phyloP scores from a whole-genome alignment of 495 filamentous ascomycete genomes.

The Aspergillus leporis region DNA sequence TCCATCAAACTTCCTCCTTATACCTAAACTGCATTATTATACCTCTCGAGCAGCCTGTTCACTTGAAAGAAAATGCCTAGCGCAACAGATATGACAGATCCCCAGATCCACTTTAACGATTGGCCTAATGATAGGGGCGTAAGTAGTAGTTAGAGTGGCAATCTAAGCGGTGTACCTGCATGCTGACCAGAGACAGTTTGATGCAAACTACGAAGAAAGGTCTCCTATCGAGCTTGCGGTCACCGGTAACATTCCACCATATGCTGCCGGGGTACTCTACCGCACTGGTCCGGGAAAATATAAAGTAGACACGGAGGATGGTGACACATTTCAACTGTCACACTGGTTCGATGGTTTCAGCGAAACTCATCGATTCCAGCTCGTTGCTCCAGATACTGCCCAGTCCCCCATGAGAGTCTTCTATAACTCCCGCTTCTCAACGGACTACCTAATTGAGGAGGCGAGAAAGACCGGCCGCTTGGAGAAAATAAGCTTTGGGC shows the following conservation, averaged over 20 bases:
- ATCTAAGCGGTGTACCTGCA: background rate
- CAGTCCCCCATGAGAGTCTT: conserved; percentile 45
- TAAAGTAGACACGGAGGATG: conserved; percentile 55
- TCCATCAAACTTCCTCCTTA: background rate
- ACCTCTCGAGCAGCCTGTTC: background rate
- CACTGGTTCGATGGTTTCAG: conserved; percentile 85
- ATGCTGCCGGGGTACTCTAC: conserved; percentile 63
- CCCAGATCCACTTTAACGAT: conserved; percentile 26
- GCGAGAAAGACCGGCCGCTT: conserved; percentile 52
- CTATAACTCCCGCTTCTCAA: conserved; percentile 72
- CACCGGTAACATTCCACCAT: conserved; percentile 50
- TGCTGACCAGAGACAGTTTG: conserved; percentile 46
- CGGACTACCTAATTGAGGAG: conserved; percentile 55
- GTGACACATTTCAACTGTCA: conserved; percentile 52
- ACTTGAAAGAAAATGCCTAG: background rate
- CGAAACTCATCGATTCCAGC: conserved; percentile 74
- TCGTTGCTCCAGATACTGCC: conserved; percentile 37
- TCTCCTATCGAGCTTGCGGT: conserved; percentile 50
- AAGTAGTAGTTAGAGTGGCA: conserved; percentile 2
- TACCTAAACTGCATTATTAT: background rate
- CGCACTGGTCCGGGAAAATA: conserved; percentile 69
- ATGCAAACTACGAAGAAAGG: conserved; percentile 49
- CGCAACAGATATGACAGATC: background rate
- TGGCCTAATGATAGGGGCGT: conserved; percentile 39
- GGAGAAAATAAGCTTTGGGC: conserved; percentile 56